These are phyloP conservation scores for Pseudomonodictys pantanalensis DNA, from an alignment of 495 filamentous ascomycete genomes.

Conservation along the genomic window DNA sequence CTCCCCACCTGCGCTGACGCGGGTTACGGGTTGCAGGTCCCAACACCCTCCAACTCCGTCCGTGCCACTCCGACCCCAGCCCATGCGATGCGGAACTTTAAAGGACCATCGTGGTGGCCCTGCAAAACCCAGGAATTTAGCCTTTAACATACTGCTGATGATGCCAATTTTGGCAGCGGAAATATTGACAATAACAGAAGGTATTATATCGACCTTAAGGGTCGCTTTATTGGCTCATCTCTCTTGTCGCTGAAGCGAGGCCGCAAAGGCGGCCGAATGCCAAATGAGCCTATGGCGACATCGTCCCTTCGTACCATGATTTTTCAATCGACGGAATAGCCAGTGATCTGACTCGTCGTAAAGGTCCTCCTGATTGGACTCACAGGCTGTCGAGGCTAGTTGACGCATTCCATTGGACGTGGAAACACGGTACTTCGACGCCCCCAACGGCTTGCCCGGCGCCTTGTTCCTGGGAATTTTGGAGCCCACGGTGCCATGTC, in stretches of 20 bases:
- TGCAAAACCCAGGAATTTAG: slow-evolving; percentile 29
- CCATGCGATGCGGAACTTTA: slow-evolving; percentile 26
- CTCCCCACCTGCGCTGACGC: not conserved
- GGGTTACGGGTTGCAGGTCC: not conserved
- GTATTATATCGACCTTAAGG: slow-evolving; percentile 33
- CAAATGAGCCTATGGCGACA: slow-evolving; percentile 31
- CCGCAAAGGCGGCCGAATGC: slow-evolving; percentile 16
- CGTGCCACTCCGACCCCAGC: not conserved
- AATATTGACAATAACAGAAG: slow-evolving; percentile 37
- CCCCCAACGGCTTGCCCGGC: slow-evolving; percentile 20
- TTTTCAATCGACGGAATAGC: no score
- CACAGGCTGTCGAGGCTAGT: no score
- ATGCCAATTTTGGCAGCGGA: slow-evolving; percentile 32
- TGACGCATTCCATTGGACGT: no score
- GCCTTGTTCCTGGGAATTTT: slow-evolving; percentile 29
- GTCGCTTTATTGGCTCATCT: slow-evolving; percentile 33
- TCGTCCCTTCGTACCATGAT: slow-evolving; percentile 11
- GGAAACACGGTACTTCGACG: no score
- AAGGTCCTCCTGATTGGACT: no score
- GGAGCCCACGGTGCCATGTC: not conserved
- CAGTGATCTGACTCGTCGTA: no score
- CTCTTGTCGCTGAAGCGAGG: slow-evolving; percentile 23
- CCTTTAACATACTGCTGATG: slow-evolving; percentile 25
- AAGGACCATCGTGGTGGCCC: slow-evolving; percentile 3
- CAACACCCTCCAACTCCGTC: slow-evolving; percentile 21